Base-by-base conservation (phyloP, 805 yeast genomes). In the Wickerhamiella hasegawae region DNA sequence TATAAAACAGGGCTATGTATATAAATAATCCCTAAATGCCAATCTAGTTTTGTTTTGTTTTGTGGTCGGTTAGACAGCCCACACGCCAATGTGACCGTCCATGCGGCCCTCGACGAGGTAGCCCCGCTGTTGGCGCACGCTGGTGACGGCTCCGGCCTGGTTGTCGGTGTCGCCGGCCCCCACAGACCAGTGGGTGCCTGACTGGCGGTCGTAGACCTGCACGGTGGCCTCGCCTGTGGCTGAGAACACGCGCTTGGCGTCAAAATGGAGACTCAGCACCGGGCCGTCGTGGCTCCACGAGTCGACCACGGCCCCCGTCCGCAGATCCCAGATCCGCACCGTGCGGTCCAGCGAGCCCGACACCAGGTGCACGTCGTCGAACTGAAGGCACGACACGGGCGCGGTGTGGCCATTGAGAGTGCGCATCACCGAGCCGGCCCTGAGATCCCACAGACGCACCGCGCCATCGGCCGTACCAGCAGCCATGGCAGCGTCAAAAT, bases 391-490 rank as follows among this genome's bases (percentile, higher is more conserved):
- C 0, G 83, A 70, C 8, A 78, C 70, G 2, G 83, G 69, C 1
- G 73, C 76, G 3, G 80, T 72, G 49, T 77, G 85, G 0, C 87
- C 85, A 77, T 57, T 32, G 12, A 48, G 42, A 15, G 40, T 37
- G 36, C 51, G 45, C 35, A 39, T 41, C 8, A 42, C 30, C 42
- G 71, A 76, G 3, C 83, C 83, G 18, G 71, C 61, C 46, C 90
- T 63, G 40, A 78, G 53, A 55, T 78, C 90, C 85, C 87, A 78
- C 17, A 78, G 56, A 35, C 90, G 57, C 2, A 78, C 82, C 5
- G 73, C 52, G 1, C 87, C 87, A 53, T 78, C 87, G 14, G 71
- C 71, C 0, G 84, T 73, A 34, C 87, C 90, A 0, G 83, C 71
- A 0, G 87, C 87, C 43, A 78, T 56, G 0, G 85, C 87, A 0